Evolutionary conservation across 2,329 filamentous ascomycete species (phyloP).

Genomic region (Ampelomyces quisqualis): DNA sequence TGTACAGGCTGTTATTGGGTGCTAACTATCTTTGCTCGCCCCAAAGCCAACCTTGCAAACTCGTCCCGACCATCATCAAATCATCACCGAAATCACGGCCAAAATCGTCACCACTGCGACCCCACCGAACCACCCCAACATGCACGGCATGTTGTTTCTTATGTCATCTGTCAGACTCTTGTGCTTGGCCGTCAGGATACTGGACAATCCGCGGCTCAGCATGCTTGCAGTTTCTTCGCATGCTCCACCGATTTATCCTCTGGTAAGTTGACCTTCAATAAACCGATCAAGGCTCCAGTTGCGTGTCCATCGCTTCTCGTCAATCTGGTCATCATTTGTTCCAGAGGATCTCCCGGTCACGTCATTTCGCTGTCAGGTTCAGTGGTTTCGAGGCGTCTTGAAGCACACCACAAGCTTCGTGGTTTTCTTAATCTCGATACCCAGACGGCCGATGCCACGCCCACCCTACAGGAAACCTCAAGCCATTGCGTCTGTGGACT

Average conservation of each 20-base stretch:
- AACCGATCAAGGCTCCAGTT: constrained; percentile 2
- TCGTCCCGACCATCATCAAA: constrained; percentile 15
- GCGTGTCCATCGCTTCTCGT: not conserved
- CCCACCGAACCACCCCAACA: constrained; percentile 3
- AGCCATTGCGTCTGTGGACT: constrained; percentile 5
- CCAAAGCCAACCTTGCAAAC: constrained; percentile 26
- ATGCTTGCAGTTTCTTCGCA: constrained; percentile 1
- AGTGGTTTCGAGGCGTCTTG: constrained; percentile 25
- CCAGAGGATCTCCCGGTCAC: constrained; percentile 18
- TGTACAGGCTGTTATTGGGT: constrained; percentile 23
- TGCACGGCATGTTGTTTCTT: too few species aligned
- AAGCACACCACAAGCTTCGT: constrained; percentile 8
- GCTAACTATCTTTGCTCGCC: constrained; percentile 28
- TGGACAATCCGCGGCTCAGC: constrained; percentile 4
- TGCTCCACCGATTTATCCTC: constrained; percentile 5
- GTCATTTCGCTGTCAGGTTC: constrained; percentile 27
- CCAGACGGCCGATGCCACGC: constrained; percentile 4
- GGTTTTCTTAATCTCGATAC: constrained; percentile 12
- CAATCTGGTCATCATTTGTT: constrained; percentile 1
- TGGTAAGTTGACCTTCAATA: constrained; percentile 5
- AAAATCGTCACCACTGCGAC: constrained; percentile 12
- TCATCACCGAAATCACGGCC: constrained; percentile 15
- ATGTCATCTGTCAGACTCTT: constrained; percentile 28
- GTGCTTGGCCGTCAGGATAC: constrained; percentile 5
- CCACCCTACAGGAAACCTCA: not conserved